phyloP scores from a whole-genome alignment of 2,329 filamentous ascomycete genomes.

The Penicillium rolfsii region DNA sequence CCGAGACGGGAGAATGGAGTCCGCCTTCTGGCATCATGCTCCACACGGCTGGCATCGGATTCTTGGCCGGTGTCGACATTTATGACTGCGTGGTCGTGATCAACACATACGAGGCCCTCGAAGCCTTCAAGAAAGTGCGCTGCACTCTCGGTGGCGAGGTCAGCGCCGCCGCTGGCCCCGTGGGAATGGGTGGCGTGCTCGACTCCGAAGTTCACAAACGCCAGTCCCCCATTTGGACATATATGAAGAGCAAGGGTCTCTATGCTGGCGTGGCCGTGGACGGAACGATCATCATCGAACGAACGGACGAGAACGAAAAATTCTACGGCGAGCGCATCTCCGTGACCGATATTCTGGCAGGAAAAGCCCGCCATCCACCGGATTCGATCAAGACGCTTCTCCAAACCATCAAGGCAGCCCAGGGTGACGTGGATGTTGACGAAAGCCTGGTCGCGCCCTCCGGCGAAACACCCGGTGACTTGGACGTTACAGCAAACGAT shows the following conservation, averaged over 20 bases:
- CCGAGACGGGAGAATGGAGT: slow-evolving; percentile 84
- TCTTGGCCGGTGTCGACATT: slow-evolving; percentile 88
- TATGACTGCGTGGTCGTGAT: slow-evolving; percentile 96
- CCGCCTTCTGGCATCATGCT: slow-evolving; percentile 88
- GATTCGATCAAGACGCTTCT: slow-evolving; percentile 64
- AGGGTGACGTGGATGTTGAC: slow-evolving; percentile 79
- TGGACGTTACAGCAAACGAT: slow-evolving; percentile 51
- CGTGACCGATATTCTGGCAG: slow-evolving; percentile 65
- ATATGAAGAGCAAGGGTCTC: slow-evolving; percentile 86
- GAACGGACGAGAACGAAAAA: slow-evolving; percentile 82
- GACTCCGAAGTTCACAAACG: slow-evolving; percentile 70
- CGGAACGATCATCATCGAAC: slow-evolving; percentile 82
- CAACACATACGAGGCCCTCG: slow-evolving; percentile 80
- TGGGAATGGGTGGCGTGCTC: slow-evolving; percentile 73
- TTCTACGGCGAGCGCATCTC: slow-evolving; percentile 74
- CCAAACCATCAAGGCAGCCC: slow-evolving; percentile 84
- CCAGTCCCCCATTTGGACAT: slow-evolving; percentile 75
- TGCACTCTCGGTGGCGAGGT: slow-evolving; percentile 83
- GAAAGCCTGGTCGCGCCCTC: slow-evolving; percentile 65
- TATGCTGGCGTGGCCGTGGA: slow-evolving; percentile 87
- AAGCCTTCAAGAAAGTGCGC: slow-evolving; percentile 78
- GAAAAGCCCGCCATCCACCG: slow-evolving; percentile 62
- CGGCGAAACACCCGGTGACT: slow-evolving; percentile 76
- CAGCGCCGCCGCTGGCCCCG: slow-evolving; percentile 73
- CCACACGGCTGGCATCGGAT: slow-evolving; percentile 85